Base-by-base conservation (phyloP, 1,284 basidiomycete genomes). In the Pseudozyma sp. region DNA sequence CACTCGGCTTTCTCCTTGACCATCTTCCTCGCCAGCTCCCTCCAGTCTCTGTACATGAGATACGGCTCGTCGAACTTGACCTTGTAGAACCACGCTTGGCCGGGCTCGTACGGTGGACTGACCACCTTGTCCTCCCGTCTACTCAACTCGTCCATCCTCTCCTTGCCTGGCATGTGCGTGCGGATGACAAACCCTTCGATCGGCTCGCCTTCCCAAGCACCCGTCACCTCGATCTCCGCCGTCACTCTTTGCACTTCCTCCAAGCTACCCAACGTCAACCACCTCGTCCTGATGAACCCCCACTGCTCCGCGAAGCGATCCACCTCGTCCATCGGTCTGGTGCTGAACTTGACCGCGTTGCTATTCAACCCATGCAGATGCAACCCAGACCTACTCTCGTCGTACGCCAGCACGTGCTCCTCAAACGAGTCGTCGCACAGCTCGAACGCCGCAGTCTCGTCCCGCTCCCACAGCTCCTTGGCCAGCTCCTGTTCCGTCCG, bases 61-160 rank as follows among this genome's bases (percentile, higher is more conserved):
- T 99, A 99, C 0, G 96, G 96, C 84, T 99, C 94, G 85, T 98
- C 94, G 84, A 97, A 99, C 85, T 99, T 99, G 86, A 99, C 89
- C 85, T 99, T 99, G 90, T 97, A 99, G 88, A 99, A 98, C 88
- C 98, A 97, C 0, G 93, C 91, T 7, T 92, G 90, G 14, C 92
- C 92, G 0, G 90, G 60, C 1, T n/a, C 30, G 51, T 84, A 84
- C 0, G 82, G 81, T 3, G 82, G 82, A 11, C 61, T 37, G n/a
- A 79, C 66, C 40, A 60, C 58, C 1, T 45, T 49, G 4, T 5
- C 9, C 31, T 63, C 17, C 24, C 24, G 24, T 4, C 24, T 24
- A 9, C 66, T 42, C 5, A 47, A 7, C 80, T 78, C 7, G 86
- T 68, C 87, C 6, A 87, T 85, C 19, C 85, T 80, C 19, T 47